A percentile compares a stretch with the other conserved stretches of the same genome.
These are phyloP conservation scores for Tripterygium wilfordii DNA, from an alignment of 177 flowering plant genomes.

Conservation along the genomic window DNA sequence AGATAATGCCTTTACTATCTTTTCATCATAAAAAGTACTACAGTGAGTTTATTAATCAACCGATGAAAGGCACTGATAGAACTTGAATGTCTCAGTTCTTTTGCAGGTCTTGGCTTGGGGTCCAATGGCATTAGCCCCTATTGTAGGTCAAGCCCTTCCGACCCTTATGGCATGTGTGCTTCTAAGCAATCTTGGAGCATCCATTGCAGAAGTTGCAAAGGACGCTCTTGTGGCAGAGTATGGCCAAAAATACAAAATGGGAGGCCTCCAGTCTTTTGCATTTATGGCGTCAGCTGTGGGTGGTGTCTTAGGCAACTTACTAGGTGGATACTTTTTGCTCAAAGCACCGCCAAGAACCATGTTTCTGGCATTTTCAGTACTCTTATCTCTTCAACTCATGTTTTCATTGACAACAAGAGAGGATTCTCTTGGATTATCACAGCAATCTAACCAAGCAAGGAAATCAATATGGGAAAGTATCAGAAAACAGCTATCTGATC, in stretches of 20 bases:
- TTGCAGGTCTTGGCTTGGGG: slow-evolving; percentile 94
- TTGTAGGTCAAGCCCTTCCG: slow-evolving; percentile 42
- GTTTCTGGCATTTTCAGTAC: slow-evolving; percentile 45
- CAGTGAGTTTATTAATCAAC: too few relatives aligned
- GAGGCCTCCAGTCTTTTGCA: slow-evolving; percentile 79
- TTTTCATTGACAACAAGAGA: slow-evolving; percentile 47
- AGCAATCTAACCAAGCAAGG: slow-evolving; percentile 13
- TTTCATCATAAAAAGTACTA: too few relatives aligned
- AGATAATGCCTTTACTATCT: too few relatives aligned
- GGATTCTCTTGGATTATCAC: slow-evolving; percentile 44
- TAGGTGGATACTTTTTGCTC: slow-evolving; percentile 59
- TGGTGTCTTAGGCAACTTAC: slow-evolving; percentile 71
- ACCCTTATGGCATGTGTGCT: slow-evolving; percentile 65
- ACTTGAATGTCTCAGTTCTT: slow-evolving; percentile 36
- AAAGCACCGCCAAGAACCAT: slow-evolving; percentile 47
- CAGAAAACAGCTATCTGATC: slow-evolving; percentile 39
- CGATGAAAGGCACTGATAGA: too few relatives aligned
- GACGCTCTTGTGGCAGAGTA: slow-evolving; percentile 88
- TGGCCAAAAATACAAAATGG: slow-evolving; percentile 44
- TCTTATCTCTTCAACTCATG: slow-evolving; percentile 53
- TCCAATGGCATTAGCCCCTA: slow-evolving; percentile 49
- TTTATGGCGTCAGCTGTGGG: slow-evolving; percentile 80
- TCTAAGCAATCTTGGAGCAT: slow-evolving; percentile 80
- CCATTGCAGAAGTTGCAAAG: slow-evolving; percentile 80
- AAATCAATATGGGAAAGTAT: slow-evolving; percentile 32